Conservation (phyloP, 176 grass and related monocot genomes). For the Oryza brachyantha region DNA sequence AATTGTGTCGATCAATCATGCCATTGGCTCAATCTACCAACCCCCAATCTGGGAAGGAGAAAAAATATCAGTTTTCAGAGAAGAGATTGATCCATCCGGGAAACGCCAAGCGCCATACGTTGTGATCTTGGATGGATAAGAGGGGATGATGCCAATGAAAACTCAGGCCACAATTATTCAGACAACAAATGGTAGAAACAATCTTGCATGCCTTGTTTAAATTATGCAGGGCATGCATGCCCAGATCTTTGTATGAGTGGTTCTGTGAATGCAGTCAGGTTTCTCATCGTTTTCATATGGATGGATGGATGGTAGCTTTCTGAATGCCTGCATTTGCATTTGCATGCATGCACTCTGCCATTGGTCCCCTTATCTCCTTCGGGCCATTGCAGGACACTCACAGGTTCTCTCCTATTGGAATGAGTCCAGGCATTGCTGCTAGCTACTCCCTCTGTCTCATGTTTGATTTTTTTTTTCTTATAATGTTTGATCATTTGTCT, state of each 20-base stretch:
- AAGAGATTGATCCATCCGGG: neutral
- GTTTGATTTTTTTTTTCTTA: too few species aligned
- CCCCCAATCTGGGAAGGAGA: neutral
- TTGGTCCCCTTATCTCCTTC: constrained; percentile 23
- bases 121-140: constrained; percentile 17
- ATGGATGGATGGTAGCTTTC: neutral
- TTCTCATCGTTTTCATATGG: constrained; percentile 25
- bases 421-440: neutral
- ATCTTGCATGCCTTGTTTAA: neutral
- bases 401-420: neutral
- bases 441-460: too few species aligned
- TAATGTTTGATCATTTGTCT: too few species aligned
- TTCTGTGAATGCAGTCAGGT: neutral
- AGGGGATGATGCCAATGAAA: neutral
- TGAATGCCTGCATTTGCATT: neutral
- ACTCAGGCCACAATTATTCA: constrained; percentile 20
- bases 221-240: neutral
- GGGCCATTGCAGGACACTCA: constrained; percentile 28
- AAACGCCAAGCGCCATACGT: neutral
- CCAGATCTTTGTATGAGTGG: constrained; percentile 13
- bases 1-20: neutral
- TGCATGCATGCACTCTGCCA: neutral
- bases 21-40: neutral
- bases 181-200: neutral
- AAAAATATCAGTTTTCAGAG: neutral